Evolutionary conservation across 352 stramenopile species (phyloP).

Genomic region (Globisporangium barbulae): DNA sequence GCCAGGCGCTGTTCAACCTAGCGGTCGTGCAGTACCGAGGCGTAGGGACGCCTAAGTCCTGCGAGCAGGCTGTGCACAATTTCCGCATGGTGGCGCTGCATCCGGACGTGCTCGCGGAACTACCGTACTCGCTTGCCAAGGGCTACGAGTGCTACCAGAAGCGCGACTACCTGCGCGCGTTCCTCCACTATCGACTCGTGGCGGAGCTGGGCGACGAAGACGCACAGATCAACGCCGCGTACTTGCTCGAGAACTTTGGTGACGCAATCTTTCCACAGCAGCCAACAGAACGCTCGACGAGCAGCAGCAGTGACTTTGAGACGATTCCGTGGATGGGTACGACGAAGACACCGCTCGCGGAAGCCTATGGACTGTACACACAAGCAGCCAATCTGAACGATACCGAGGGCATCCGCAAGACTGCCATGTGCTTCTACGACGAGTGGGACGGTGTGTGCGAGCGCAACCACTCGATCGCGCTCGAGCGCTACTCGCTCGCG

Average conservation of each 20-base stretch:
- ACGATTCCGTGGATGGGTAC: conserved; percentile 23
- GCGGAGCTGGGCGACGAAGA: conserved; percentile 63
- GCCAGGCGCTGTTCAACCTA: conserved; percentile 65
- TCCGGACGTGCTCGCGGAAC: conserved; percentile 34
- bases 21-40: conserved; percentile 72
- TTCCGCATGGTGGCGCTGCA: conserved; percentile 68
- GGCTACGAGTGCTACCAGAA: conserved; percentile 61
- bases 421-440: conserved; percentile 57
- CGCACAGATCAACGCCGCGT: conserved; percentile 66
- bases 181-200: conserved; percentile 65
- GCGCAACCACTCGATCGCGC: conserved; percentile 43
- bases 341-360: conserved; percentile 29
- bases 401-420: conserved; percentile 70
- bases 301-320: conserved; percentile 10
- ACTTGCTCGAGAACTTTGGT: conserved; percentile 58
- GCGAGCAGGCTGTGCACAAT: conserved; percentile 37
- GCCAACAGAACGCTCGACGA: conserved; percentile 4
- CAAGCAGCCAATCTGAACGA: conserved; percentile 58
- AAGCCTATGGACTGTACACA: conserved; percentile 55
- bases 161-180: conserved; percentile 61
- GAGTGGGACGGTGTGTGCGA: conserved; percentile 54
- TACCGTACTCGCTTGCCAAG: conserved; percentile 69
- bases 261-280: conserved; percentile 30
- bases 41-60: conserved; percentile 47
- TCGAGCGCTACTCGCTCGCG: conserved; percentile 52